phyloP scores from a whole-genome alignment of 1,139 yeast genomes.

The Candida sojae region DNA sequence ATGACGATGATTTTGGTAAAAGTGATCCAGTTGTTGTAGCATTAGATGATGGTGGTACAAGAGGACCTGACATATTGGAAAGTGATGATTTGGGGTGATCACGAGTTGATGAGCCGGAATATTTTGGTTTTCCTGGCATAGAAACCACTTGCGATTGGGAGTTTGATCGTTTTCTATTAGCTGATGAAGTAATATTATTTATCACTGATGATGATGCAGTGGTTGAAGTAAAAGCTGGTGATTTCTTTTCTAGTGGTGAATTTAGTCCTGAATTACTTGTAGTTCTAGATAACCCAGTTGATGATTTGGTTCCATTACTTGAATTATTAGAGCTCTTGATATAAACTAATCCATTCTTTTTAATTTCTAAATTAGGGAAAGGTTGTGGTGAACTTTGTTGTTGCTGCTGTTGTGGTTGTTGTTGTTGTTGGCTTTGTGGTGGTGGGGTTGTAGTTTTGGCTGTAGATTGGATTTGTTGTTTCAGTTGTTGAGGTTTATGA shows the following conservation, averaged over 20 bases:
- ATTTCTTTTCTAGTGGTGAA: conserved; percentile 1
- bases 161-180: conserved; percentile 36
- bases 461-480: neutral
- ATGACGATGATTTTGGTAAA: conserved; percentile 4
- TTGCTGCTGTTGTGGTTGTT: neutral
- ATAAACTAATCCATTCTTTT: conserved; percentile 11
- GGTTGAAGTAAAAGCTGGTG: neutral
- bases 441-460: neutral
- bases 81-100: conserved; percentile 6
- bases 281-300: neutral
- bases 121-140: conserved; percentile 13
- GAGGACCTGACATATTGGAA: conserved; percentile 8
- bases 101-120: neutral
- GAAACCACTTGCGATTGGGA: conserved; percentile 38
- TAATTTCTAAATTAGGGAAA: conserved; percentile 13
- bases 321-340: conserved; percentile 9
- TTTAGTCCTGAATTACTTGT: neutral
- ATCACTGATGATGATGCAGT: conserved; percentile 2
- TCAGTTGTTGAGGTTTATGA: conserved; percentile 1
- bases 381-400: conserved; percentile 8
- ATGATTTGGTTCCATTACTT: conserved; percentile 4
- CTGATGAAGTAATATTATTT: neutral
- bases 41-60: conserved; percentile 7
- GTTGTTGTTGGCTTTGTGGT: neutral
- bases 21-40: conserved; percentile 4